Evolutionary conservation across 1,139 yeast genomes (phyloP).

Genomic region (Williopsis jadinii): DNA sequence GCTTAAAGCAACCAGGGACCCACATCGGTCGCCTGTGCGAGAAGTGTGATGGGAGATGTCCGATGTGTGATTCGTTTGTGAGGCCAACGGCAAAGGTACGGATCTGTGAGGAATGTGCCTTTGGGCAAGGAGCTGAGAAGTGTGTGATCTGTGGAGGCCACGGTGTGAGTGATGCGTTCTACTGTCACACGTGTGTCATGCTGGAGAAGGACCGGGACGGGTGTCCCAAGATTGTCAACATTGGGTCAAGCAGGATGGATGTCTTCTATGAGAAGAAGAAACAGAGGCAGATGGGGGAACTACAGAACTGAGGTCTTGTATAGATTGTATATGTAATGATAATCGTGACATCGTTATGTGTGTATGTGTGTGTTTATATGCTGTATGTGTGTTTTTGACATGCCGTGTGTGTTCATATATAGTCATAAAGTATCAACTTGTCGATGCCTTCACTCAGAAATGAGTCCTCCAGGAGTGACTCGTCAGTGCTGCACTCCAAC

Average conservation of each 20-base stretch:
- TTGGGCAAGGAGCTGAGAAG: slow-evolving; percentile 54
- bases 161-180: slow-evolving; percentile 65
- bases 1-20: slow-evolving; percentile 83
- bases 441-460: slow-evolving; percentile 16
- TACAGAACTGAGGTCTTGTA: neutral
- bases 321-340: neutral
- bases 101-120: slow-evolving; percentile 81
- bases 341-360: no score
- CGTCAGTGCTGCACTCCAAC: slow-evolving; percentile 1
- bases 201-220: slow-evolving; percentile 86
- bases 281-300: slow-evolving; percentile 13
- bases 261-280: slow-evolving; percentile 54
- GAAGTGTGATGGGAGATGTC: slow-evolving; percentile 90
- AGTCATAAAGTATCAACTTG: neutral
- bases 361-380: no score
- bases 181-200: slow-evolving; percentile 81
- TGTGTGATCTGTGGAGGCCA: slow-evolving; percentile 71
- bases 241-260: slow-evolving; percentile 72
- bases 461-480: slow-evolving; percentile 20
- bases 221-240: slow-evolving; percentile 77
- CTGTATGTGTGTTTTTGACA: no score
- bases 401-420: no score
- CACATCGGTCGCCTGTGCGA: slow-evolving; percentile 65
- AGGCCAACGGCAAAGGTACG: slow-evolving; percentile 67
- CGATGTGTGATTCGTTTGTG: slow-evolving; percentile 82